Evolutionary conservation across 1,284 basidiomycete genomes (phyloP), one percentile per base, ranked within the genome.

Genomic region (Erythrobasidium hasegawianum): DNA sequence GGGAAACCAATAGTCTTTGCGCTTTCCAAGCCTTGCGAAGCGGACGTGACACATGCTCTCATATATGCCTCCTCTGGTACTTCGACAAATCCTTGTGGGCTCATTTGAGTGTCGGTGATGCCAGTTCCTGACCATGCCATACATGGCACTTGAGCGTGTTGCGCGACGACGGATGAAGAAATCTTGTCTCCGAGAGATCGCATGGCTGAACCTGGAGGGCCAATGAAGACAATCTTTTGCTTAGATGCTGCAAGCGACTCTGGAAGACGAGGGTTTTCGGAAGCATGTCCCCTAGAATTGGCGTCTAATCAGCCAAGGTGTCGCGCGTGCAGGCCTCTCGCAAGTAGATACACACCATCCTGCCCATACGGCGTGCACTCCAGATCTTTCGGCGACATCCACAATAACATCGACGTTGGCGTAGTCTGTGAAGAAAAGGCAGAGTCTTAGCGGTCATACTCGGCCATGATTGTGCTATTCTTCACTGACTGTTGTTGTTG

Each of bases 381-480:
- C 94, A 33, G 91, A 85, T 71, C 96, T 88, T 80, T 99, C 94
- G 50, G 96, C 96, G 68, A 99, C 86, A 76, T 99, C 96, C 70
- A 98, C 90, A 75, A 99, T 98, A 74, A 97, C 87, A 77, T 99
- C 96, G 74, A 99, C 96, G 77, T 99, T 99, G 74, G 96, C 96
- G 77, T 98, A 98, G 81, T 99, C 62, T 65, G 45, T 2, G 43
- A 3, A 50, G n/a, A 18, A 26, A 14, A 40, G 39, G n/a, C n/a
- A n/a, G n/a, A n/a, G n/a, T n/a, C 26, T 62, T 8, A 55, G 60
- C 33, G 33, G 33, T n/a, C n/a, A n/a, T n/a, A n/a, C n/a, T n/a
- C n/a, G n/a, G n/a, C n/a, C n/a, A n/a, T n/a, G n/a, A n/a, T n/a
- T n/a, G n/a, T n/a, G n/a, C n/a, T n/a, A n/a, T n/a, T n/a, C n/a